Conservation (phyloP, 768 basidiomycete species). For the Termitomyces sp. region DNA sequence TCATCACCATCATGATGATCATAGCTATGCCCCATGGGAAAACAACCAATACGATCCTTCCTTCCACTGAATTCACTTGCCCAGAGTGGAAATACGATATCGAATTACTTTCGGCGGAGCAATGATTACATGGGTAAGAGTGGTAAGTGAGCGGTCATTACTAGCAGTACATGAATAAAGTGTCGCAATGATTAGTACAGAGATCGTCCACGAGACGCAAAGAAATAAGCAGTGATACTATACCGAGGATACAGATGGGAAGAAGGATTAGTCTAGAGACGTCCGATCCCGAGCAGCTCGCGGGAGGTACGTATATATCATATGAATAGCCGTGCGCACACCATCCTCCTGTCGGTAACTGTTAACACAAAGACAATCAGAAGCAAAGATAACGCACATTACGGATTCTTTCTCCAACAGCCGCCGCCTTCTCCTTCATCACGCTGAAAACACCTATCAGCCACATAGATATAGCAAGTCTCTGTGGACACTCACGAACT, state of each 20-base stretch:
- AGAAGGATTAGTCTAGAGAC: slow-evolving; percentile 7
- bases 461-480: background rate
- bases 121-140: background rate
- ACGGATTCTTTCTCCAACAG: slow-evolving; percentile 29
- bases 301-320: slow-evolving; percentile 48
- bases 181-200: background rate
- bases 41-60: too few species aligned
- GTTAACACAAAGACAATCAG: background rate
- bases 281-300: slow-evolving; percentile 23
- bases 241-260: background rate
- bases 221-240: background rate
- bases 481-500: slow-evolving; percentile 32
- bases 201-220: background rate
- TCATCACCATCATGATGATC: too few species aligned
- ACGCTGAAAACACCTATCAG: slow-evolving; percentile 21
- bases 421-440: slow-evolving; percentile 58
- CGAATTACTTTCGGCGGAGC: background rate
- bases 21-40: too few species aligned
- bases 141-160: background rate
- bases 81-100: too few species aligned
- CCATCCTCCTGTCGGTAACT: slow-evolving; percentile 43
- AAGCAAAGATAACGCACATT: slow-evolving; percentile 17
- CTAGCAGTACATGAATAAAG: background rate
- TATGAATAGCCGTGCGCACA: slow-evolving; percentile 48
- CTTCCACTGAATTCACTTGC: too few species aligned